phyloP scores from a whole-genome alignment of 225 moss, liverwort and hornwort species.

The Pleurozium schreberi region DNA sequence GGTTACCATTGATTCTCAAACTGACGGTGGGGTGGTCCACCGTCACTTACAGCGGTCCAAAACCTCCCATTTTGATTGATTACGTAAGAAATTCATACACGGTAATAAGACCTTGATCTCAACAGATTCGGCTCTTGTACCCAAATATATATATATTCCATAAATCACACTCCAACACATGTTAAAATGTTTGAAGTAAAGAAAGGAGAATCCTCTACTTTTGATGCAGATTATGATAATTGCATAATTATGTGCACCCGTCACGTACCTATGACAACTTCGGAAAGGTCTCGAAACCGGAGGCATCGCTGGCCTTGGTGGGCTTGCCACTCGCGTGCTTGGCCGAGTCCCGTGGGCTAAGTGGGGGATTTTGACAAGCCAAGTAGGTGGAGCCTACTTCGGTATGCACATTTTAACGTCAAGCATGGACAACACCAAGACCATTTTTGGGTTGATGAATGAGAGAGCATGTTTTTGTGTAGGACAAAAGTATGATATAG shows the following conservation, averaged over 20 bases:
- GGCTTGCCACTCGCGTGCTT: too few relatives aligned
- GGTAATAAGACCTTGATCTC: background rate
- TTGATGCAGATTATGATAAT: background rate
- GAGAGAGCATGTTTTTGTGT: too few relatives aligned
- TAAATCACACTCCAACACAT: background rate
- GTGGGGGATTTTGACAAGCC: too few relatives aligned
- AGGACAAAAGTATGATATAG: background rate
- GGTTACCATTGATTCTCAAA: background rate
- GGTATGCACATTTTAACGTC: too few relatives aligned
- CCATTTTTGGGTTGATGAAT: too few relatives aligned
- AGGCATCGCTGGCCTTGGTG: conserved; percentile 37
- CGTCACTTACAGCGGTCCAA: background rate
- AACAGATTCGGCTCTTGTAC: background rate
- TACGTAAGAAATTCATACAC: background rate
- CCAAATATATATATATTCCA: background rate
- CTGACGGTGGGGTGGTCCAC: background rate
- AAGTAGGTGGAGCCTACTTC: too few relatives aligned
- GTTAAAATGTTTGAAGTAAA: background rate
- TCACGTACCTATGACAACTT: conserved; percentile 29
- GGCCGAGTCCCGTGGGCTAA: too few relatives aligned
- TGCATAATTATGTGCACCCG: background rate
- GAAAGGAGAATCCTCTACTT: background rate
- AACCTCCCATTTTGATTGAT: background rate
- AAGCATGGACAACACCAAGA: too few relatives aligned
- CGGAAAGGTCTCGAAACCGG: conserved; percentile 47